Percentiles rank a stretch among this genome's conserved stretches.
phyloP scores from a whole-genome alignment of 139 green algal species.

The Coccomyxa sp. region DNA sequence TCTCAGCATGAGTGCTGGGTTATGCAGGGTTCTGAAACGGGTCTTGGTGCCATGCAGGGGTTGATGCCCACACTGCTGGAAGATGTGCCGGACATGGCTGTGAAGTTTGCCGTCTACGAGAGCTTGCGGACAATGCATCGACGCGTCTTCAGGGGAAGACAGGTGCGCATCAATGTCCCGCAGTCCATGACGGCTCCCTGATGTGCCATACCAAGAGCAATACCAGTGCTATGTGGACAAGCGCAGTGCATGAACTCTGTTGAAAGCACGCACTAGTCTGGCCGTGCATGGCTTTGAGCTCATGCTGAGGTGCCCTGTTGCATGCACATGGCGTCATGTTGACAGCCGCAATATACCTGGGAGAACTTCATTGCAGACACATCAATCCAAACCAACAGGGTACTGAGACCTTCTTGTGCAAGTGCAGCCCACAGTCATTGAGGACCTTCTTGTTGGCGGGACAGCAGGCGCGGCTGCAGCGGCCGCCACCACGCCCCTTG shows the following conservation, averaged over 20 bases:
- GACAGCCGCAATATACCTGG: too few species aligned
- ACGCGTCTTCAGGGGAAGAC: not conserved
- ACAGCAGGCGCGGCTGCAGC: slow-evolving; percentile 68
- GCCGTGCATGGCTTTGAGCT: too few species aligned
- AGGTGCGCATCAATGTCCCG: not conserved
- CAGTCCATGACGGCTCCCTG: not conserved
- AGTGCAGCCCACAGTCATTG: slow-evolving; percentile 17
- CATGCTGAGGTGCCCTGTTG: too few species aligned
- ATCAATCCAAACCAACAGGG: too few species aligned
- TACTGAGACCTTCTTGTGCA: not conserved
- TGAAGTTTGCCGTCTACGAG: slow-evolving; percentile 88
- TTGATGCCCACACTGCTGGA: slow-evolving; percentile 81
- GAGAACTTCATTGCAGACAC: too few species aligned
- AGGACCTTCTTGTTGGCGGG: slow-evolving; percentile 79
- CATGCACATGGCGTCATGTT: too few species aligned
- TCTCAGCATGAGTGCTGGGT: not conserved
- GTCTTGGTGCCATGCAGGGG: slow-evolving; percentile 22
- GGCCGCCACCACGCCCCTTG: slow-evolving; percentile 79
- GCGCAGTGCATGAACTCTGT: too few species aligned
- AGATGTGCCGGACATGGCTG: slow-evolving; percentile 85
- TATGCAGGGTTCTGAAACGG: too few species aligned
- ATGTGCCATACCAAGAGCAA: not conserved
- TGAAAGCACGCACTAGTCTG: too few species aligned
- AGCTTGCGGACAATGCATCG: slow-evolving; percentile 59
- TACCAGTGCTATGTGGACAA: too few species aligned